phyloP scores from a whole-genome alignment of 2,329 filamentous ascomycete species.

The Aspergillus novoparasiticus region DNA sequence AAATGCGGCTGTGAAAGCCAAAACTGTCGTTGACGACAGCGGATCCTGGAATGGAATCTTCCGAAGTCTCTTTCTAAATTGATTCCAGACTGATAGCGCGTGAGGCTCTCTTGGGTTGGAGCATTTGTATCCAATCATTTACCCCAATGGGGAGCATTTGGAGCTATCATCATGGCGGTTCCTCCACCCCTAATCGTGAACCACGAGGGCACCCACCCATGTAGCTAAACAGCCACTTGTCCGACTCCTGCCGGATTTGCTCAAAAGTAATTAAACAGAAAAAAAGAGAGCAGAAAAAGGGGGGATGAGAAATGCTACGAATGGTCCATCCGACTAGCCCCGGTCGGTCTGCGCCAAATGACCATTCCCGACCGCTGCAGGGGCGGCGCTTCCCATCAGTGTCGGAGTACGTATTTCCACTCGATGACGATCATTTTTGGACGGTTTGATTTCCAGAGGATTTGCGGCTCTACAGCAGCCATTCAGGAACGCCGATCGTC shows the following conservation, averaged over 20 bases:
- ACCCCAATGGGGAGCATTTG: background rate
- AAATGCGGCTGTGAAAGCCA: background rate
- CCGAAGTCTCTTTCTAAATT: background rate
- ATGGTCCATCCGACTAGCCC: background rate
- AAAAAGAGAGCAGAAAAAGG: background rate
- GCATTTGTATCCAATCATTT: background rate
- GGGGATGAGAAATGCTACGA: background rate
- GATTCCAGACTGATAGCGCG: background rate
- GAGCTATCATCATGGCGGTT: background rate
- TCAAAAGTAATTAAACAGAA: background rate
- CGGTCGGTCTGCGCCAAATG: background rate
- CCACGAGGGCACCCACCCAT: background rate
- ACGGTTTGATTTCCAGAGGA: background rate
- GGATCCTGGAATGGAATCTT: background rate
- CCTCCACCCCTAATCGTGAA: slow-evolving; percentile 1
- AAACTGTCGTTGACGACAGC: background rate
- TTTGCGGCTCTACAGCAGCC: background rate
- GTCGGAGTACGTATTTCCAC: background rate
- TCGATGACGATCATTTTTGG: background rate
- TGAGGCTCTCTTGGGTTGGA: background rate
- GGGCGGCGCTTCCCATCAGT: background rate
- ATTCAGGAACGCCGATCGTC: slow-evolving; percentile 1
- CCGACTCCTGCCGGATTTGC: background rate
- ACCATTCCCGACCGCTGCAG: background rate
- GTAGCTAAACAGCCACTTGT: background rate